These are phyloP conservation scores for Cladosporium sp. DNA, from an alignment of 2,329 filamentous ascomycete species.

Conservation along the genomic window DNA sequence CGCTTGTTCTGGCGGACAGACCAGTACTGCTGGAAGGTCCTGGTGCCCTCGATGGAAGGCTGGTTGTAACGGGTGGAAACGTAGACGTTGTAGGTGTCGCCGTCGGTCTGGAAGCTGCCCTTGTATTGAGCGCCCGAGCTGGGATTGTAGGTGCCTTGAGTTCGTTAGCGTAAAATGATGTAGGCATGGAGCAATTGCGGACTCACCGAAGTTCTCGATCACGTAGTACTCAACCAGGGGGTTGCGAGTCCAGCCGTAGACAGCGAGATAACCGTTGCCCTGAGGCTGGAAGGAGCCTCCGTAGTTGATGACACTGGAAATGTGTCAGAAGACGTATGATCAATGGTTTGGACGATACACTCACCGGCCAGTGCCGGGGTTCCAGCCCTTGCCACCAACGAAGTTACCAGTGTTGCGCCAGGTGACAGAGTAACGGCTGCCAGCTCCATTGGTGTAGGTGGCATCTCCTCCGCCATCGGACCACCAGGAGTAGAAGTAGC, in stretches of 20 bases:
- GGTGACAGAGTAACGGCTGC: conserved; percentile 44
- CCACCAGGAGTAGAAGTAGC: conserved; percentile 60
- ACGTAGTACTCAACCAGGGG: conserved; percentile 59
- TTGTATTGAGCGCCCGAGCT: conserved; percentile 43
- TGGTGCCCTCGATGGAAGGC: conserved; percentile 50
- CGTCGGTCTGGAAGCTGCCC: conserved; percentile 50
- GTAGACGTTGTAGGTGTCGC: conserved; percentile 52
- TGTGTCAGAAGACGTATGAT: neutral
- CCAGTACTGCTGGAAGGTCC: conserved; percentile 54
- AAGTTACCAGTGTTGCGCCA: conserved; percentile 51
- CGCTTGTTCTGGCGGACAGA: conserved; percentile 48
- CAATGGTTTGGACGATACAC: conserved; percentile 4
- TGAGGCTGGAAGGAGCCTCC: conserved; percentile 44
- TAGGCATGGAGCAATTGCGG: neutral
- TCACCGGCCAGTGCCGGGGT: conserved; percentile 49
- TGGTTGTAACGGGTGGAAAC: conserved; percentile 40
- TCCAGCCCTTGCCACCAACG: conserved; percentile 58
- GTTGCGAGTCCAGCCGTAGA: conserved; percentile 56
- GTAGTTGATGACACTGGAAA: conserved; percentile 47
- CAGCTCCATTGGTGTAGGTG: conserved; percentile 53
- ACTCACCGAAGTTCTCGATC: conserved; percentile 41
- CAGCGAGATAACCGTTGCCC: conserved; percentile 51
- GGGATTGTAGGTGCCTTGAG: conserved; percentile 41
- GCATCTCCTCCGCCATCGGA: conserved; percentile 50
- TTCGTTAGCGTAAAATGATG: neutral